phyloP scores from a whole-genome alignment of 2,329 filamentous ascomycete species.

The Dichotomopilus funicola region DNA sequence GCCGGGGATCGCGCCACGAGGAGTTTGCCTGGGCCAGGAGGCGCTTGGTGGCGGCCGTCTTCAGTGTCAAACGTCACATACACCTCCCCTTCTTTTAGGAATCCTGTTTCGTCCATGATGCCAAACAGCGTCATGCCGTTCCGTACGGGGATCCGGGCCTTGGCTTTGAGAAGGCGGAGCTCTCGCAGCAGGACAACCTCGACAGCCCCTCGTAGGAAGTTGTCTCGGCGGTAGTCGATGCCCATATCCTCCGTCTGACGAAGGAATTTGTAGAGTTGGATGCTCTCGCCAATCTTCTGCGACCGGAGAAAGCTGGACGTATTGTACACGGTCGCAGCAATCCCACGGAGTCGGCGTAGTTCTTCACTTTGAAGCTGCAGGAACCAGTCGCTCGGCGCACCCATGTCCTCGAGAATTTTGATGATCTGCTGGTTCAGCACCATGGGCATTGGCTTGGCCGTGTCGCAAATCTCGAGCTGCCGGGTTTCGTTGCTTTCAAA shows the following conservation, averaged over 20 bases:
- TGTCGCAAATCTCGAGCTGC: slow-evolving; percentile 64
- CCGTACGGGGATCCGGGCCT: slow-evolving; percentile 64
- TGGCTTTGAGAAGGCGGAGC: slow-evolving; percentile 70
- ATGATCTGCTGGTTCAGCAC: slow-evolving; percentile 74
- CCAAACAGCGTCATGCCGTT: slow-evolving; percentile 73
- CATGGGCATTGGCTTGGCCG: slow-evolving; percentile 60
- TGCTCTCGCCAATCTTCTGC: slow-evolving; percentile 53
- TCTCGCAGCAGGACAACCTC: slow-evolving; percentile 65
- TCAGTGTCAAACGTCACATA: slow-evolving; percentile 45
- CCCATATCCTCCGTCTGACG: slow-evolving; percentile 49
- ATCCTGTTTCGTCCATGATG: slow-evolving; percentile 73
- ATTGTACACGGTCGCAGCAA: slow-evolving; percentile 52
- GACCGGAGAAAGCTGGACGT: slow-evolving; percentile 60
- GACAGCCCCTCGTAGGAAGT: slow-evolving; percentile 63
- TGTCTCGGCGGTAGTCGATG: slow-evolving; percentile 60
- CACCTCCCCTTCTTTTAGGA: slow-evolving; percentile 59
- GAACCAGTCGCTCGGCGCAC: slow-evolving; percentile 53
- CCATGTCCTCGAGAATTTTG: slow-evolving; percentile 79
- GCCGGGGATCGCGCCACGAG: slow-evolving; percentile 74
- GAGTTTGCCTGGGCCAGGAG: slow-evolving; percentile 35
- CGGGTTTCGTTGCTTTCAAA: slow-evolving; percentile 50
- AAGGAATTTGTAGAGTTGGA: slow-evolving; percentile 53
- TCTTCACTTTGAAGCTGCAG: slow-evolving; percentile 57
- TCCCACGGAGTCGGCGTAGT: slow-evolving; percentile 50
- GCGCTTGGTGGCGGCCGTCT: slow-evolving; percentile 19